Percentiles rank a stretch among this genome's conserved stretches.
These are phyloP conservation scores for Xylariales sp. DNA, from an alignment of 2,329 filamentous ascomycete genomes.

Conservation along the genomic window DNA sequence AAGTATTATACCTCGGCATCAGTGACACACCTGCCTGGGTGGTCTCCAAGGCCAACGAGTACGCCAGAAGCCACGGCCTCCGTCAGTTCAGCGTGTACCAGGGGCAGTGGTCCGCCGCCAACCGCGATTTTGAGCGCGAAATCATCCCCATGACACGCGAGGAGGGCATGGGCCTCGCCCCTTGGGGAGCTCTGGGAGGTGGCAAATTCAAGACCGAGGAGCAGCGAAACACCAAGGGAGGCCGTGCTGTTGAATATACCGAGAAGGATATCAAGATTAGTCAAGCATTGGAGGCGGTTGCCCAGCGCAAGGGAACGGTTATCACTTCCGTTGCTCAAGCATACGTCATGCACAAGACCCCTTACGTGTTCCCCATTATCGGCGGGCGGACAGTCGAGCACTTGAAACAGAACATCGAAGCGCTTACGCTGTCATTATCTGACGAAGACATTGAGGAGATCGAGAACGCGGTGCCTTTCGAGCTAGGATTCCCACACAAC, in stretches of 20 bases:
- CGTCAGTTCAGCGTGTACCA: slow-evolving; percentile 67
- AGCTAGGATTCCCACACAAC: slow-evolving; percentile 51
- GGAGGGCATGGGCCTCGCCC: slow-evolving; percentile 57
- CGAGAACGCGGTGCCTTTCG: slow-evolving; percentile 47
- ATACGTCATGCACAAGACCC: slow-evolving; percentile 46
- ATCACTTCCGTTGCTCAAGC: slow-evolving; percentile 56
- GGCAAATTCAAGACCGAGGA: slow-evolving; percentile 42
- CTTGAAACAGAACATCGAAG: slow-evolving; percentile 50
- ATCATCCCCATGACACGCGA: slow-evolving; percentile 61
- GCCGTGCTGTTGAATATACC: slow-evolving; percentile 31
- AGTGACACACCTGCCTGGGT: slow-evolving; percentile 68
- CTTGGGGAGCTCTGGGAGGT: slow-evolving; percentile 56
- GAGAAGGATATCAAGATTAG: slow-evolving; percentile 51
- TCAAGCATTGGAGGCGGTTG: slow-evolving; percentile 56
- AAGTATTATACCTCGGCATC: slow-evolving; percentile 65
- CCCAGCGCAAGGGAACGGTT: slow-evolving; percentile 46
- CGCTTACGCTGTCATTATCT: slow-evolving; percentile 43
- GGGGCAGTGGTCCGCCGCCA: slow-evolving; percentile 57
- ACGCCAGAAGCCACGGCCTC: slow-evolving; percentile 67
- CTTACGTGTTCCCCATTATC: slow-evolving; percentile 49
- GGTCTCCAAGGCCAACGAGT: slow-evolving; percentile 61
- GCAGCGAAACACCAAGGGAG: slow-evolving; percentile 42
- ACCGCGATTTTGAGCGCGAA: slow-evolving; percentile 67
- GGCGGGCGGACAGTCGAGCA: slow-evolving; percentile 50
- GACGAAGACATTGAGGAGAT: slow-evolving; percentile 50